These are phyloP conservation scores for Fonsecaea pugnacius DNA, from an alignment of 2,329 filamentous ascomycete genomes.

Conservation along the genomic window DNA sequence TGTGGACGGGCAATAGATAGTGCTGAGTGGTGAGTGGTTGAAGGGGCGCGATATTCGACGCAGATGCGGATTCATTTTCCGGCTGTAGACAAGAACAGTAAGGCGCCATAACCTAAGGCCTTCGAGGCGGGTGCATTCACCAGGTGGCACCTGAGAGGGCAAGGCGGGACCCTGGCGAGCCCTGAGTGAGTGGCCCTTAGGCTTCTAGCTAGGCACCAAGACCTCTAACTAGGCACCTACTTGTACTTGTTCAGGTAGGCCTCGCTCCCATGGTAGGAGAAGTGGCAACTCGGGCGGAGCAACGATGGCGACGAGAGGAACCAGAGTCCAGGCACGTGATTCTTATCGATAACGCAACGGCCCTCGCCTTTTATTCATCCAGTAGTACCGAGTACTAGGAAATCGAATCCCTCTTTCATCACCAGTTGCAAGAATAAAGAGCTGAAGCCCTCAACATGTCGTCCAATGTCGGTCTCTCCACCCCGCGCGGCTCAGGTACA, in stretches of 20 bases:
- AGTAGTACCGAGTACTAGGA: neutral
- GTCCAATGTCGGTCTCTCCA: constrained; percentile 94
- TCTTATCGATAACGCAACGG: constrained; percentile 14
- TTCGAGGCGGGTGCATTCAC: neutral
- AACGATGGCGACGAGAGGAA: neutral
- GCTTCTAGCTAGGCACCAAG: no score
- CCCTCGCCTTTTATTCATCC: neutral
- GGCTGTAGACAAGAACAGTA: neutral
- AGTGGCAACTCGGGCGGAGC: no score
- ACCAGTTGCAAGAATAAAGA: neutral
- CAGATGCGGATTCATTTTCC: neutral
- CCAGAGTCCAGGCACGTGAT: constrained; percentile 4
- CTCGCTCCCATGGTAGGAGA: no score
- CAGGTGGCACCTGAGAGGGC: neutral
- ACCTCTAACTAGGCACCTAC: neutral
- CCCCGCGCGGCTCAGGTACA: constrained; percentile 90
- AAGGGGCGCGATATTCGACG: neutral
- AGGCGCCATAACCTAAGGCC: neutral
- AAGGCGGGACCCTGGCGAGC: no score
- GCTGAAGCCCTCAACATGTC: constrained; percentile 65
- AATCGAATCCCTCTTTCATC: neutral
- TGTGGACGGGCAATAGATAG: neutral
- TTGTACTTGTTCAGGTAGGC: no score
- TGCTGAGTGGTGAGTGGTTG: constrained; percentile 2
- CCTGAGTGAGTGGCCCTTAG: no score